Conservation (phyloP, 2,329 filamentous ascomycete species). For the Nannizziopsis arthrosporioides region DNA sequence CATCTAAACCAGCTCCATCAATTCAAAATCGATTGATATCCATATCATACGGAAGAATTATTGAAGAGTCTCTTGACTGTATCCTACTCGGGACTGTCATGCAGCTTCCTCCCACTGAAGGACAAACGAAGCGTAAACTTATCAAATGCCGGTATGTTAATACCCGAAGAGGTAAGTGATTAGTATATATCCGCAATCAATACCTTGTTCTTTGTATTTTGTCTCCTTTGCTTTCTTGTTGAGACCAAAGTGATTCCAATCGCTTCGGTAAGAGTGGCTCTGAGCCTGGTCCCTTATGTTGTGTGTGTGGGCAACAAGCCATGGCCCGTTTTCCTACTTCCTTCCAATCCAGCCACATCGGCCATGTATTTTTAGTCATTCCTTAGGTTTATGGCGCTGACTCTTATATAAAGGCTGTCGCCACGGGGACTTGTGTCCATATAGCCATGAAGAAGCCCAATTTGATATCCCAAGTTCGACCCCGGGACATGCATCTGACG, state of each 20-base stretch:
- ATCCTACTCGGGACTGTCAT: not conserved
- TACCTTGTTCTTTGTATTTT: constrained; percentile 14
- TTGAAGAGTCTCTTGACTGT: too few relatives aligned
- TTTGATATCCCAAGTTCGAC: constrained; percentile 7
- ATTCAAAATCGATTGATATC: too few relatives aligned
- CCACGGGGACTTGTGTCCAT: constrained; percentile 41
- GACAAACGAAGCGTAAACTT: constrained; percentile 13
- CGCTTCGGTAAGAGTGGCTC: too few relatives aligned
- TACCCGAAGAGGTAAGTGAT: constrained; percentile 28
- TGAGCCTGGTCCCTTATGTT: too few relatives aligned
- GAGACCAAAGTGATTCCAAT: too few relatives aligned
- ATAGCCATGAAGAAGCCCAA: constrained; percentile 32
- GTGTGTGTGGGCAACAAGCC: too few relatives aligned
- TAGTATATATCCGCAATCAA: not conserved
- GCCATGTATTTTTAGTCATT: too few relatives aligned
- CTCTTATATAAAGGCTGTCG: constrained; percentile 37
- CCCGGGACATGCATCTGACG: constrained; percentile 1
- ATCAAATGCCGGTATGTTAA: constrained; percentile 30
- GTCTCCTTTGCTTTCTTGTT: too few relatives aligned
- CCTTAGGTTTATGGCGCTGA: constrained; percentile 4
- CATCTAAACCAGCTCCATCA: too few relatives aligned
- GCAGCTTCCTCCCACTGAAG: constrained; percentile 12
- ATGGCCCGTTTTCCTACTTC: too few relatives aligned
- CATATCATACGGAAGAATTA: too few relatives aligned
- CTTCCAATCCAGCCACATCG: too few relatives aligned